Base-by-base conservation (phyloP, 139 green algal genomes). In the Picochlorum sp. region DNA sequence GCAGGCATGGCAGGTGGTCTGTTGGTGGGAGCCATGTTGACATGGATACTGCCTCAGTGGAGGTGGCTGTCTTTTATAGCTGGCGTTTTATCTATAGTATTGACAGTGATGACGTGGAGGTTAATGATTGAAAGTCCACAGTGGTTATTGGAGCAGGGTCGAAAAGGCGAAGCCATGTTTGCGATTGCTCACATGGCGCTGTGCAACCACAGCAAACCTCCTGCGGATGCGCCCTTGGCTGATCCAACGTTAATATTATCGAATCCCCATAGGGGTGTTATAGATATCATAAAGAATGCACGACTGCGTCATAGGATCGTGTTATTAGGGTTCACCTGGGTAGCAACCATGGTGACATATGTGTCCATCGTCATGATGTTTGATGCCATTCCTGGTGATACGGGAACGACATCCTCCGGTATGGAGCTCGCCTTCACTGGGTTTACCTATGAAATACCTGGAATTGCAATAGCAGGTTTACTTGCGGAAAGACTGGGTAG, bases 91-190 rank as follows among this genome's bases (percentile, higher is more conserved):
- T 26, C 61, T 4, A 67, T 77, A n/a, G 31, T 74, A 7, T 67
- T 70, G 26, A 21, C 58, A n/a, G 52, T 69, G 1, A 49, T 31
- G 44, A 57, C 55, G 21, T 75, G 73, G 57, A 51, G 24, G 21
- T 41, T 85, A 15, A 62, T 88, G 16, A 59, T 70, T 14, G 83
- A 90, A 62, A 83, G 72, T 6, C 77, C 78, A 0, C 55, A 59
- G 16, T 89, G 83, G 83, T 77, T 89, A 49, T 72, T 86, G 11
- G 60, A 78, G 1, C 57, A 66, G 1, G 84, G 82, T 28, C 66
- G 76, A 11, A 77, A 71, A 68, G 77, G 77, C 5, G 78, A 87
- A 52, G 84, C 84, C 0, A 76, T 73, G 13, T 68, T 80, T 11
- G 69, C 71, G 1, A 65, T 90, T 24, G 67, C 69, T 7, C 55